Evolutionary conservation across 768 basidiomycete species (phyloP).

Genomic region (Psilocybe cyanescens): DNA sequence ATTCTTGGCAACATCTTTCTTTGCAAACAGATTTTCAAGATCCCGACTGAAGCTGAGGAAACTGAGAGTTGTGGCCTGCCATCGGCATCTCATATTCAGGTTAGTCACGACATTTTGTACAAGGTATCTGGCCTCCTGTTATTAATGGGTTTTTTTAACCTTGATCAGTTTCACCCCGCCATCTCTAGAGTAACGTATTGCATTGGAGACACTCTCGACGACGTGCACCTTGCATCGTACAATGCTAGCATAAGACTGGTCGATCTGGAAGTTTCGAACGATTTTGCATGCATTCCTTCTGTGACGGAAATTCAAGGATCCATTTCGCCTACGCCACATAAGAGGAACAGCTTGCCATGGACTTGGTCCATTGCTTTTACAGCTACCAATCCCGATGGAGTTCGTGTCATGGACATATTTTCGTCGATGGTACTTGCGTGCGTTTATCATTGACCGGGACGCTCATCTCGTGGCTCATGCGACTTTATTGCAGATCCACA

Average conservation of each 20-base stretch:
- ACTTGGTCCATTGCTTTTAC: conserved; percentile 8
- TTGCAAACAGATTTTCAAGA: conserved; percentile 14
- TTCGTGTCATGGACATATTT: conserved; percentile 20
- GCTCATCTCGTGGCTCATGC: background rate
- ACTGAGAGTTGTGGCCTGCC: background rate
- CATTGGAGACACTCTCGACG: conserved; percentile 14
- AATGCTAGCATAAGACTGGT: background rate
- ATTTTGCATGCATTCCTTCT: conserved; percentile 19
- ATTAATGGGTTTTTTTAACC: background rate
- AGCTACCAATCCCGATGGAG: conserved; percentile 16
- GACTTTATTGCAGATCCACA: conserved; percentile 7
- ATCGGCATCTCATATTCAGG: background rate
- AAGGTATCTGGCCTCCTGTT: background rate
- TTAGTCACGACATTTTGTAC: background rate
- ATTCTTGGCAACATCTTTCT: conserved; percentile 11
- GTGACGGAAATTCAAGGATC: conserved; percentile 8
- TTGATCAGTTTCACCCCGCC: conserved; percentile 18
- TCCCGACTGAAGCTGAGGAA: background rate
- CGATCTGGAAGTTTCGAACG: conserved; percentile 11
- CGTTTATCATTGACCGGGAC: background rate
- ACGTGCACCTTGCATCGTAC: background rate
- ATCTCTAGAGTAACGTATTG: conserved; percentile 16
- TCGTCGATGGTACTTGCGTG: conserved; percentile 19
- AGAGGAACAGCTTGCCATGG: background rate
- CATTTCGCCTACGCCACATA: background rate